Conservation (phyloP, 345 rosid genomes). For the Punica granatum region DNA sequence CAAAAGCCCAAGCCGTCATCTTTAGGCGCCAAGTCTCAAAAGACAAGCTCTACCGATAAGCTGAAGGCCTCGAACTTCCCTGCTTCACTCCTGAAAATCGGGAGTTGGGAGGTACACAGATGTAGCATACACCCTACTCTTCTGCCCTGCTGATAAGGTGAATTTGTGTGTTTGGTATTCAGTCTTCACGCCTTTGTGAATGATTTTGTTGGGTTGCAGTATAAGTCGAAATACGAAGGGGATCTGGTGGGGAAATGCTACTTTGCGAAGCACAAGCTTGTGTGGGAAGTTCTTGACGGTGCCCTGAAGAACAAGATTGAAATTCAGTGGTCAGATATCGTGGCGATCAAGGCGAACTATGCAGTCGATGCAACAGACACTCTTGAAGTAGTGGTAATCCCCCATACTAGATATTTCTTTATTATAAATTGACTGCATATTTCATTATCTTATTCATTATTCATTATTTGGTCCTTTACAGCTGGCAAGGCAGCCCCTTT, state of each 20-base stretch:
- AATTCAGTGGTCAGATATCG: constrained; percentile 73
- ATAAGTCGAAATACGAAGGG: constrained; percentile 59
- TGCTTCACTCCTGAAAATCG: constrained; percentile 50
- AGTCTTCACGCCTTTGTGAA: too few species aligned
- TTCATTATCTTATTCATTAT: not conserved
- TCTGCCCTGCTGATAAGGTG: not conserved
- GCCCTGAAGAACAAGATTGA: constrained; percentile 72
- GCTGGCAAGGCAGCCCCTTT: constrained; percentile 72
- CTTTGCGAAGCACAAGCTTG: constrained; percentile 70
- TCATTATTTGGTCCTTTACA: constrained; percentile 17
- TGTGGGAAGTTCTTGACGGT: constrained; percentile 82
- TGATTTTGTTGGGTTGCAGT: constrained; percentile 22
- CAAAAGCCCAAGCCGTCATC: constrained; percentile 12
- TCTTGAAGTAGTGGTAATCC: constrained; percentile 52
- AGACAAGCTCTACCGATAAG: constrained; percentile 28
- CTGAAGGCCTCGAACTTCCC: constrained; percentile 68
- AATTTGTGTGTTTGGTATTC: not conserved
- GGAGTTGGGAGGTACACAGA: constrained; percentile 61
- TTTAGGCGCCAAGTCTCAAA: constrained; percentile 15
- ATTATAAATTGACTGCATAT: not conserved
- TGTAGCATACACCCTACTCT: not conserved
- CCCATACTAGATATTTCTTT: not conserved
- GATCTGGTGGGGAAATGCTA: constrained; percentile 74
- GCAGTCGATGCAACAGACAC: constrained; percentile 38
- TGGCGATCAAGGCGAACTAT: constrained; percentile 52